phyloP scores from a whole-genome alignment of 495 filamentous ascomycete species.

The Aspergillus sclerotioniger region DNA sequence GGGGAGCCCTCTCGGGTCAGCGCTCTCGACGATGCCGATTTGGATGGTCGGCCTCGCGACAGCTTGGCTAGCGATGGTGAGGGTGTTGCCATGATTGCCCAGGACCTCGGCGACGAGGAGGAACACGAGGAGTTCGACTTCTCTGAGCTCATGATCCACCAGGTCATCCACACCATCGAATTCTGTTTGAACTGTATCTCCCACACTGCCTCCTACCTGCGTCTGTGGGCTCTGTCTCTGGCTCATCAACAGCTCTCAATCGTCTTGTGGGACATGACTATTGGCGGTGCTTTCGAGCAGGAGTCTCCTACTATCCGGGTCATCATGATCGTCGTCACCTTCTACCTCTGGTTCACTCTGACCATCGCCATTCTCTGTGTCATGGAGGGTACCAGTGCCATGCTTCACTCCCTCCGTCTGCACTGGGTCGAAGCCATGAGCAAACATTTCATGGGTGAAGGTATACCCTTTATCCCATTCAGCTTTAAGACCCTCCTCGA shows the following conservation, averaged over 20 bases:
- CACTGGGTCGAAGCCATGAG: constrained; percentile 99
- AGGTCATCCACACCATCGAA: constrained; percentile 98
- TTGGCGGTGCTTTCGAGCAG: constrained; percentile 66
- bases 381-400: constrained; percentile 86
- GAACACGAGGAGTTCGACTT: constrained; percentile 97
- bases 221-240: constrained; percentile 95
- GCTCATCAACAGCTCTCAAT: constrained; percentile 96
- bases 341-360: constrained; percentile 84
- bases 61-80: constrained; percentile 81
- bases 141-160: constrained; percentile 94
- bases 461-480: constrained; percentile 88
- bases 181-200: constrained; percentile 99
- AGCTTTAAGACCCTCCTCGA: constrained; percentile 85
- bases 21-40: constrained; percentile 70
- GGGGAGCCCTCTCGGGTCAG: constrained; percentile 84
- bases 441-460: constrained; percentile 97
- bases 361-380: constrained; percentile 71
- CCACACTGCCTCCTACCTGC: constrained; percentile 97
- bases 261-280: constrained; percentile 95
- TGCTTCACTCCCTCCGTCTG: constrained; percentile 91
- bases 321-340: constrained; percentile 73
- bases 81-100: constrained; percentile 86
- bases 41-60: constrained; percentile 55
- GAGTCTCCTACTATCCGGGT: constrained; percentile 65
- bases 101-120: constrained; percentile 69